phyloP scores from a whole-genome alignment of 176 grass and related monocot genomes.

The Juncus inflexus region DNA sequence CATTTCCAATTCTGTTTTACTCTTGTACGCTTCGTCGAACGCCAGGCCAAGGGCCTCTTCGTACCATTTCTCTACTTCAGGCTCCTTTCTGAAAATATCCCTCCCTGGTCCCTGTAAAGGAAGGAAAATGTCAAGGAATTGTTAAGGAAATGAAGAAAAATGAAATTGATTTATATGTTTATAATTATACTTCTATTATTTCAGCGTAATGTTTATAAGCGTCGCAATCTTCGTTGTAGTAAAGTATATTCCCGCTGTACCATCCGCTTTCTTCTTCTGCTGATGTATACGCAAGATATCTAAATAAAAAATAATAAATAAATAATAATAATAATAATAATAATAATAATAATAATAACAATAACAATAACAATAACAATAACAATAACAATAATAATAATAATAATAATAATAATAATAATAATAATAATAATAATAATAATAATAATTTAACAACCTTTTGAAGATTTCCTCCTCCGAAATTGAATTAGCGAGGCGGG shows the following conservation, averaged over 20 bases:
- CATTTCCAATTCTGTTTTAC: constrained; percentile 47
- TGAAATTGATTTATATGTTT: no score
- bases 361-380: background rate
- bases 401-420: background rate
- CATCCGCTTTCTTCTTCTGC: constrained; percentile 60
- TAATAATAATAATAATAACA: background rate
- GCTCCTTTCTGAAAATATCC: constrained; percentile 78
- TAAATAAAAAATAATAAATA: constrained; percentile 30
- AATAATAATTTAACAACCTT: constrained; percentile 40
- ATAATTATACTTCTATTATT: constrained; percentile 56
- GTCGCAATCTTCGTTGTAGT: constrained; percentile 64
- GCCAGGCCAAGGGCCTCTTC: constrained; percentile 43
- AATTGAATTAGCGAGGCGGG: constrained; percentile 33
- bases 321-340: background rate
- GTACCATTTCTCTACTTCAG: constrained; percentile 58
- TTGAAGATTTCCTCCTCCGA: constrained; percentile 84
- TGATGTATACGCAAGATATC: constrained; percentile 66
- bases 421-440: background rate
- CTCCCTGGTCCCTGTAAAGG: constrained; percentile 60
- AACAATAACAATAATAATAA: background rate
- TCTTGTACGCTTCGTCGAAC: constrained; percentile 43
- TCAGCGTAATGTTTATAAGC: constrained; percentile 79
- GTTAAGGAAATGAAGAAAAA: no score
- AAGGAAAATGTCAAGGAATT: background rate
- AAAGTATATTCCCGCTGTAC: constrained; percentile 80